Conservation (phyloP, 805 yeast species). For the Ogataea minuta region DNA sequence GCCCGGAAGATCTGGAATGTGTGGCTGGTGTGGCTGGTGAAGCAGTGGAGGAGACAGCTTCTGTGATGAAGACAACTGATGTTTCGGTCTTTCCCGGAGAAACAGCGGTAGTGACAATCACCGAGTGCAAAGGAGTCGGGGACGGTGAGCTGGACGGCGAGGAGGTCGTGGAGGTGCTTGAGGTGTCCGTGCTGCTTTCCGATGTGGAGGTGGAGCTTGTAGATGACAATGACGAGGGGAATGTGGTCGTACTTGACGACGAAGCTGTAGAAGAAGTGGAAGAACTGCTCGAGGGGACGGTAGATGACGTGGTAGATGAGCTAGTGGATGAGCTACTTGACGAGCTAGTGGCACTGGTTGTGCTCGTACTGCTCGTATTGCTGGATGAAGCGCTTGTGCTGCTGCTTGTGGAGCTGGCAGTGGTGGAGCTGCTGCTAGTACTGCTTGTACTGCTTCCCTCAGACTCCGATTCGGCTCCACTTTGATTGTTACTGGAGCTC, state of each 20-base stretch:
- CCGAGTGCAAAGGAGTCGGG: slow-evolving; percentile 12
- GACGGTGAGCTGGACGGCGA: slow-evolving; percentile 12
- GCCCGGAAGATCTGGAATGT: slow-evolving; percentile 13
- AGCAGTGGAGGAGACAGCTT: slow-evolving; percentile 21
- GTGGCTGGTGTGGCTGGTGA: slow-evolving; percentile 16
- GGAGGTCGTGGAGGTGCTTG: slow-evolving; percentile 6
- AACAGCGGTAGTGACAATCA: slow-evolving; percentile 20
- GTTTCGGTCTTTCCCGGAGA: slow-evolving; percentile 25
- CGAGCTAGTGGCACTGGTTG: slow-evolving; percentile 19
- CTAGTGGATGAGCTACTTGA: slow-evolving; percentile 17
- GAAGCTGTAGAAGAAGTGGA: slow-evolving; percentile 12
- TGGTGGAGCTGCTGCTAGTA: background rate
- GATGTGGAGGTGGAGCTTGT: slow-evolving; percentile 10
- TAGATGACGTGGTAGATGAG: slow-evolving; percentile 16
- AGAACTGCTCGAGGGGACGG: slow-evolving; percentile 17
- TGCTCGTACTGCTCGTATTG: slow-evolving; percentile 5
- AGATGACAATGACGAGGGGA: slow-evolving; percentile 12
- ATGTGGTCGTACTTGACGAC: slow-evolving; percentile 7
- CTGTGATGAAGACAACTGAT: slow-evolving; percentile 26
- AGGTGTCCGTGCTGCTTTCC: slow-evolving; percentile 1
- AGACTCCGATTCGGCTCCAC: background rate
- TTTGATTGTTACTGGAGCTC: slow-evolving; percentile 7
- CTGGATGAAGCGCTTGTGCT: background rate
- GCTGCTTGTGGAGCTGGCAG: background rate
- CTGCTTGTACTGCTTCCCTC: slow-evolving; percentile 1